Conservation (phyloP, 2,329 filamentous ascomycete species). For the Alternaria longipes region DNA sequence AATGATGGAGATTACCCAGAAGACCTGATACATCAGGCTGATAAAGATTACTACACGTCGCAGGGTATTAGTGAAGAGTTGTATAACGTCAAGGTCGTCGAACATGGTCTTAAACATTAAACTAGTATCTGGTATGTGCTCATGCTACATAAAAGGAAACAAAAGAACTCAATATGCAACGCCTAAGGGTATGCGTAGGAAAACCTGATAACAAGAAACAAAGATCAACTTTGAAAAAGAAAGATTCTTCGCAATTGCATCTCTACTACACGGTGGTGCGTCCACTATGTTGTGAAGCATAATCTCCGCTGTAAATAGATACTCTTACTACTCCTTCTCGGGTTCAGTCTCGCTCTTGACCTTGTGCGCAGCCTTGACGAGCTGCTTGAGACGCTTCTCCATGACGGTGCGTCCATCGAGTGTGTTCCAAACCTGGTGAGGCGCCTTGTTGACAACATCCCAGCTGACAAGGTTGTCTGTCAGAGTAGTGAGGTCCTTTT, state of each 20-base stretch:
- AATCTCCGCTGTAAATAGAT: background rate
- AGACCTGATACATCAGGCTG: background rate
- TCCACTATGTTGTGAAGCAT: background rate
- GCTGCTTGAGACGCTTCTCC: constrained; percentile 77
- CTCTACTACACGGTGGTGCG: background rate
- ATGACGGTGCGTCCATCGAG: constrained; percentile 75
- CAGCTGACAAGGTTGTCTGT: constrained; percentile 82
- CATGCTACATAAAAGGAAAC: background rate
- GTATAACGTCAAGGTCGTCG: background rate
- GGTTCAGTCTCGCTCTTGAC: constrained; percentile 14
- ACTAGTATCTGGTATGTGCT: constrained; percentile 14
- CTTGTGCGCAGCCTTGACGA: constrained; percentile 61
- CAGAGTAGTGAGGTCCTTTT: constrained; percentile 82
- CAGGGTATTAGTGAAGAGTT: background rate
- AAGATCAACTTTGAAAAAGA: constrained; percentile 3
- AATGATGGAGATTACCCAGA: background rate
- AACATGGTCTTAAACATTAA: constrained; percentile 6
- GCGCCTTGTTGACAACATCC: constrained; percentile 86
- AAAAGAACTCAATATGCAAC: constrained; percentile 1
- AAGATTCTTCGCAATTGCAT: background rate
- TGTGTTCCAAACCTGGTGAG: constrained; percentile 86
- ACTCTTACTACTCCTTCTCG: constrained; percentile 5
- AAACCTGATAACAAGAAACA: background rate
- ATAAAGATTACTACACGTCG: background rate
- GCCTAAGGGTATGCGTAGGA: constrained; percentile 20